Base-by-base conservation (phyloP, 2,329 filamentous ascomycete species). In the Neoascochyta sp. region DNA sequence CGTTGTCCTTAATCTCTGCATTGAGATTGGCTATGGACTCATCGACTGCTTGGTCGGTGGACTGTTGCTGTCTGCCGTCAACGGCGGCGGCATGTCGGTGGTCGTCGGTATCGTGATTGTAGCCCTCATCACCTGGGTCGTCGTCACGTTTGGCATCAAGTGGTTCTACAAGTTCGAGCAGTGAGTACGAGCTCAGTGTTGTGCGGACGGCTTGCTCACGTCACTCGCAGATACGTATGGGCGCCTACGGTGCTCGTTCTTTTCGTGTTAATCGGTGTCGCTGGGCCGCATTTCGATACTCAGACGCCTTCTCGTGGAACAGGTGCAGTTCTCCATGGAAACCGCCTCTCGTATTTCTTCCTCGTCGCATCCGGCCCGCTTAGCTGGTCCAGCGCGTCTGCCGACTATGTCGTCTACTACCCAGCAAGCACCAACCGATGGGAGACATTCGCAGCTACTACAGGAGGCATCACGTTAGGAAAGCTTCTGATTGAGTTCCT, bases 391-490 rank as follows among this genome's bases (percentile, higher is more conserved):
- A 73, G 75, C 4, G 69, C 71, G 2, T 74, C 73, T n/a, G 74
- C 75, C 0, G 79, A 83, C 52, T 82, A 76, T 51, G 78, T 81
- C 44, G 75, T 80, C 27, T 83, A 81, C 57, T 80, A 76, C 54
- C 71, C 75, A 0, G 64, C 70, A 40, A 56, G 61, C 36, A 68
- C 74, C n/a, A 67, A 70, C 17, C 59, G 67, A 16, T 64, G 60
- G 49, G 67, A 68, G 36, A 62, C 79, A 17, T 80, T 79, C 48
- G 45, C 62, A 17, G 67, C 77, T 16, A 79, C 76, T 2, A 54
- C 77, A 15, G 36, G 64, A 3, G 78, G 79, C 5, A 68, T 82
- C 3, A 63, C 67, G 3, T 29, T 68, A 4, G 76, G 73, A 8
- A 78, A 79, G 50, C 68, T 71, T 3, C 70, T 81, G 39, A 73